Conservation (phyloP, 352 stramenopile species). For the Pythium pyrilobum region DNA sequence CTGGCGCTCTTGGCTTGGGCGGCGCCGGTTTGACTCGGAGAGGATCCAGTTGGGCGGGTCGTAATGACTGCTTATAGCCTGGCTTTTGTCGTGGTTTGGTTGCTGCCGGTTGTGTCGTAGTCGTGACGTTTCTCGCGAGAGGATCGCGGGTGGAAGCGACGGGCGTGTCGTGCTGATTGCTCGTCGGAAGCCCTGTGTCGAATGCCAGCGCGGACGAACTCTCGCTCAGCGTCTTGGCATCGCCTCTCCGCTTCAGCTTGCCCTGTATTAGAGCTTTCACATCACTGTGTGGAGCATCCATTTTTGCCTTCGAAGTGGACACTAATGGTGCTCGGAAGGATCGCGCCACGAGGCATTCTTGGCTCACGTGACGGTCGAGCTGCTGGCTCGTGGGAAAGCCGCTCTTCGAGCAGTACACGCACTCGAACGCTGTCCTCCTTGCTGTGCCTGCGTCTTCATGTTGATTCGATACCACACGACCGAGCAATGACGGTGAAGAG, state of each 20-base stretch:
- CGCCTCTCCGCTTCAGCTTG: slow-evolving; percentile 9
- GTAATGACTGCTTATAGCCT: neutral
- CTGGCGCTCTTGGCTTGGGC: neutral
- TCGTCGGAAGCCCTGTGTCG: neutral
- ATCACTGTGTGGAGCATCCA: neutral
- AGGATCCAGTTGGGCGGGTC: neutral
- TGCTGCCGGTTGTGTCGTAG: neutral
- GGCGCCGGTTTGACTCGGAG: neutral
- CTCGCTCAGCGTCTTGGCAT: neutral
- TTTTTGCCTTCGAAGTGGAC: neutral
- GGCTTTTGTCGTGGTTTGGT: neutral
- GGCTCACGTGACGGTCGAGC: slow-evolving; percentile 30
- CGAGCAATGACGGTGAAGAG: neutral
- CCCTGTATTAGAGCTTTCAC: slow-evolving; percentile 10
- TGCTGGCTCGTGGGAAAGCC: slow-evolving; percentile 18
- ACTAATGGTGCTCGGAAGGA: slow-evolving; percentile 19
- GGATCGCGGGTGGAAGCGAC: neutral
- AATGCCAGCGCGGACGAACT: neutral
- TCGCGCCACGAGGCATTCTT: slow-evolving; percentile 32
- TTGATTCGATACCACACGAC: neutral
- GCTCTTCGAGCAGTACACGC: slow-evolving; percentile 37
- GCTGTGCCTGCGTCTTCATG: neutral
- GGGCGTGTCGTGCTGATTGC: neutral
- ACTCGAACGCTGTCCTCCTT: slow-evolving; percentile 11
- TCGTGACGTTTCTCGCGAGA: neutral